Evolutionary conservation across 192 early-diverging fungal genomes (phyloP), one percentile per base, ranked within the genome.

Genomic region (Coemansia sp.): DNA sequence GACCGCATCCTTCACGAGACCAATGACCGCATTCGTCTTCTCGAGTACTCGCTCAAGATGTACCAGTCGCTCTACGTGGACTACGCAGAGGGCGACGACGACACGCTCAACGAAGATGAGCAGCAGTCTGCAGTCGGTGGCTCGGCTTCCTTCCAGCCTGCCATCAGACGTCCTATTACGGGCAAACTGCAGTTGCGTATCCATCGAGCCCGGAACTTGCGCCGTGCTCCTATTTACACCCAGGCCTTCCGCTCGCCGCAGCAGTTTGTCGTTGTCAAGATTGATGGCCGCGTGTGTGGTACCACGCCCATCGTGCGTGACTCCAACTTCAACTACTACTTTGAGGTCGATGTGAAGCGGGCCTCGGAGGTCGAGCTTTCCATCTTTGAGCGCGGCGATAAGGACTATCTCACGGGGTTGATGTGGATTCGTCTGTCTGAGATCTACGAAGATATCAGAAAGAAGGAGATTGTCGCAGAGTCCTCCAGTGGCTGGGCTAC

Each of bases 381-480:
- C 9, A 84, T 99, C 25, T 93, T 91, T 68, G 98, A 99, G 75
- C 93, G 89, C 29, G 73, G 80, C 14, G 90, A 91, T 66, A 89
- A 88, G 69, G 76, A 84, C 66, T 87, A 88, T 44, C 86, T 96
- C 41, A 84, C 97, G 70, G 93, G 93, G 7, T 77, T 97, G 64
- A 75, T 93, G 69, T 99, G 98, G 98, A 87, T 98, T 62, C 94
- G 94, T 67, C 87, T 98, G 37, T 91, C 90, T 1, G 97, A 99
- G 69, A 88, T 99, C 58, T 92, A 92, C 46, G 94, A 97, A 70
- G 94, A 91, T 41, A 70, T 95, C 50, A 85, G 92, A 45, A 89
- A 89, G 69, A 82, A 86, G 68, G 89, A 93, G 76, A 84, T 90
- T 15, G 42, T 79, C 34, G 72, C 73, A 38, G 87, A 88, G 50